Conservation (phyloP, 2,329 filamentous ascomycete genomes). For the Cordyceps tenuipes region DNA sequence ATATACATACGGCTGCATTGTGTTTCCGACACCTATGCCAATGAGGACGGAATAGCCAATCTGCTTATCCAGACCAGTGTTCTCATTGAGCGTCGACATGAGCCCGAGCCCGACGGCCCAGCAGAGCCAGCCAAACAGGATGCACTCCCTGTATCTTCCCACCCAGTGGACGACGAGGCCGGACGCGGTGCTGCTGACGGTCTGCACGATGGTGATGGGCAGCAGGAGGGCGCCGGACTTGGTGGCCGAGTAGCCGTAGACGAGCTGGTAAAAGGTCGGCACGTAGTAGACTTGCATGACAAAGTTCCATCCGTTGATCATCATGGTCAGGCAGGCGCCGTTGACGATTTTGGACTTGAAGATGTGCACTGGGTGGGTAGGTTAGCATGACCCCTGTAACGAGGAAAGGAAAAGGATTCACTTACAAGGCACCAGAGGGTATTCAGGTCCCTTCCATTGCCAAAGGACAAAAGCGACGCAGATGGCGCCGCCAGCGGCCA, state of each 20-base stretch:
- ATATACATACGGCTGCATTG: slow-evolving; percentile 36
- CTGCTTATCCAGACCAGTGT: slow-evolving; percentile 41
- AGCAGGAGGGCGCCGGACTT: slow-evolving; percentile 34
- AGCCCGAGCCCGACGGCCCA: slow-evolving; percentile 45
- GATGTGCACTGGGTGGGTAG: slow-evolving; percentile 34
- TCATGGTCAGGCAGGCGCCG: slow-evolving; percentile 47
- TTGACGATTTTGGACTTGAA: slow-evolving; percentile 46
- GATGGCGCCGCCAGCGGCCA: slow-evolving; percentile 40
- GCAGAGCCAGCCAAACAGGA: slow-evolving; percentile 43
- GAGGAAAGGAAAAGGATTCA: background rate
- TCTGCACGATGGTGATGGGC: slow-evolving; percentile 35
- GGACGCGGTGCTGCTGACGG: slow-evolving; percentile 38
- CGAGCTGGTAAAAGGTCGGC: slow-evolving; percentile 38
- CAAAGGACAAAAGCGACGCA: slow-evolving; percentile 44
- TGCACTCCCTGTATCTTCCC: slow-evolving; percentile 44
- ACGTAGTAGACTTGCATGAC: slow-evolving; percentile 46
- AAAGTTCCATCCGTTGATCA: slow-evolving; percentile 52
- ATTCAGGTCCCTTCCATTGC: slow-evolving; percentile 40
- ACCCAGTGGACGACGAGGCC: slow-evolving; percentile 45
- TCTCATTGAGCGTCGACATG: slow-evolving; percentile 42
- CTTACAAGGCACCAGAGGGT: slow-evolving; percentile 39
- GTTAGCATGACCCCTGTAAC: slow-evolving; percentile 12
- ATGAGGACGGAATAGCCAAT: slow-evolving; percentile 46
- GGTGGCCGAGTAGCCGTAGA: slow-evolving; percentile 34
- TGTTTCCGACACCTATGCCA: slow-evolving; percentile 43